phyloP scores from a whole-genome alignment of 2,329 filamentous ascomycete species.

The Pseudogymnoascus sp. region DNA sequence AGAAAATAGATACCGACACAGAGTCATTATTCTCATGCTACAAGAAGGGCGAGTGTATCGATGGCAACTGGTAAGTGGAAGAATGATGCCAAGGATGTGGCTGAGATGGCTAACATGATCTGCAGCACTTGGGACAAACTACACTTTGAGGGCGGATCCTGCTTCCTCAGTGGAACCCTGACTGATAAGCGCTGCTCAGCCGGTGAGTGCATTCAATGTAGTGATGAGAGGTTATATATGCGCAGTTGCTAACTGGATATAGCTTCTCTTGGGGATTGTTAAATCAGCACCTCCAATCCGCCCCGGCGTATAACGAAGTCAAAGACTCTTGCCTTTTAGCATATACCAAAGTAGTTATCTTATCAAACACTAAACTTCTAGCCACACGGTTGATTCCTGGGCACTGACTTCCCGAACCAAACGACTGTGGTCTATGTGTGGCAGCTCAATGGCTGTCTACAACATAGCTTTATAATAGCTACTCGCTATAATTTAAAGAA shows the following conservation, averaged over 20 bases:
- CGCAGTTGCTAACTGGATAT: neutral
- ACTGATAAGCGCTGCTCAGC: neutral
- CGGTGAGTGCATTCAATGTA: neutral
- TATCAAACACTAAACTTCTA: neutral
- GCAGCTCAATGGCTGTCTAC: neutral
- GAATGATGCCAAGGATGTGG: neutral
- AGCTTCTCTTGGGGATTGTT: neutral
- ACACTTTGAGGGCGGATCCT: conserved; percentile 1
- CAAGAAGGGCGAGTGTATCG: neutral
- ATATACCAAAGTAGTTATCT: neutral
- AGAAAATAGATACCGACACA: neutral
- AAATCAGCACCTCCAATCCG: neutral
- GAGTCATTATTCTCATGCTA: neutral
- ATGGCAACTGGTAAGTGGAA: neutral
- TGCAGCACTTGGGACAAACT: neutral
- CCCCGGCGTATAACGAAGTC: neutral
- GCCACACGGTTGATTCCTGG: neutral
- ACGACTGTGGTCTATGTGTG: neutral
- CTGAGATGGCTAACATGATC: neutral
- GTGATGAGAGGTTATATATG: neutral
- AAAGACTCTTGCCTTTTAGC: neutral
- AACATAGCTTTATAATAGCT: neutral
- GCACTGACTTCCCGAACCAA: neutral
- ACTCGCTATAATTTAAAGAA: neutral
- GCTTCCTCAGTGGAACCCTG: neutral